Evolutionary conservation across 1,139 yeast genomes (phyloP).

Genomic region (Suhomyces choctaworum): DNA sequence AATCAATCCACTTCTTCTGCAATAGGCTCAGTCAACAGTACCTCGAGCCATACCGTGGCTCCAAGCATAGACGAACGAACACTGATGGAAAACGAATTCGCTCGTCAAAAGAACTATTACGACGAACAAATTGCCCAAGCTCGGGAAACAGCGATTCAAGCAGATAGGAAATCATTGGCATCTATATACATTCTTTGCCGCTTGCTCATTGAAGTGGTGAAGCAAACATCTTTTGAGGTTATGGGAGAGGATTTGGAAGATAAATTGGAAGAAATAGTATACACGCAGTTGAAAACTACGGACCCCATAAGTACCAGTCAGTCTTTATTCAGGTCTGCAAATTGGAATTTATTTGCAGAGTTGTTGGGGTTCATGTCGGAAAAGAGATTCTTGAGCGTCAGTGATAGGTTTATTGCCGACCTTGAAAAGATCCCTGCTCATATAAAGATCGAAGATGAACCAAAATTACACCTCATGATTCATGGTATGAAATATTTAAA

Average conservation of each 20-base stretch:
- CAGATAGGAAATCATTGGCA: conserved; percentile 83
- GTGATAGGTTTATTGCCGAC: conserved; percentile 92
- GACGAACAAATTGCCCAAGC: conserved; percentile 56
- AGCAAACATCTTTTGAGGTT: conserved; percentile 72
- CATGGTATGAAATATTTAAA: conserved; percentile 88
- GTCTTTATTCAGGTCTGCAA: conserved; percentile 79
- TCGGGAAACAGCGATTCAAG: conserved; percentile 71
- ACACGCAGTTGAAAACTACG: conserved; percentile 82
- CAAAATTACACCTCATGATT: conserved; percentile 70
- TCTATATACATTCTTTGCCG: conserved; percentile 90
- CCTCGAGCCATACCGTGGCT: not conserved
- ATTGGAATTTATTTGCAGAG: conserved; percentile 92
- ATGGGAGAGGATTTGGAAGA: conserved; percentile 81
- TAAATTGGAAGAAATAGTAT: conserved; percentile 89
- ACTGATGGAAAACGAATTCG: conserved; percentile 16
- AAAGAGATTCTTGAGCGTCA: conserved; percentile 78
- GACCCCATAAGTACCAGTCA: conserved; percentile 71
- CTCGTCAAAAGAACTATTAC: conserved; percentile 26
- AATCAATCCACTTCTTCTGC: conserved; percentile 39
- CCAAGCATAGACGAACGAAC: conserved; percentile 1
- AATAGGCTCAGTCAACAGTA: conserved; percentile 2
- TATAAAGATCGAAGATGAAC: conserved; percentile 58
- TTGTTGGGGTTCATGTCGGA: conserved; percentile 88
- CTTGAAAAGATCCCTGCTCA: conserved; percentile 69
- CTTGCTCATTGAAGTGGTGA: conserved; percentile 88